Percentiles rank a stretch among this genome's conserved stretches.
phyloP scores from a whole-genome alignment of 176 grass and related monocot genomes.

The Alopecurus myosuroides region DNA sequence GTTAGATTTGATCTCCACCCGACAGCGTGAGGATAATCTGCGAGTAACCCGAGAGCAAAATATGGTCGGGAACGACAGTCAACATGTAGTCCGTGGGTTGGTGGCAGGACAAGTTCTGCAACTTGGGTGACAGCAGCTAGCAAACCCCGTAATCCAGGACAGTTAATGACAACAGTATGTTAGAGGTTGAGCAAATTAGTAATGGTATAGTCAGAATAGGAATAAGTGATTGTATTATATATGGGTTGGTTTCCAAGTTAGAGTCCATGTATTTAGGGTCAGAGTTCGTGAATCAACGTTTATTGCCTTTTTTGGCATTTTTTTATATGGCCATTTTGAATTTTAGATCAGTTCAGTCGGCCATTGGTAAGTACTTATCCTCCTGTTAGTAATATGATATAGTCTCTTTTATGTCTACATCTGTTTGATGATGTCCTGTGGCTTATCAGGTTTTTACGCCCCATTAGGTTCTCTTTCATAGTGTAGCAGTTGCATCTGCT shows the following conservation, averaged over 20 bases:
- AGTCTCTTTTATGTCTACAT: slow-evolving; percentile 2
- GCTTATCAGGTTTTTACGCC: neutral
- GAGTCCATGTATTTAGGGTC: neutral
- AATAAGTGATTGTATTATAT: neutral
- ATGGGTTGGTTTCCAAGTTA: neutral
- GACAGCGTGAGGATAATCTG: neutral
- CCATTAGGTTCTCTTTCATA: neutral
- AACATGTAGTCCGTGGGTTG: neutral
- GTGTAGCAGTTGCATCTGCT: neutral
- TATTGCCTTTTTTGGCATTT: neutral
- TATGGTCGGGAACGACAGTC: neutral
- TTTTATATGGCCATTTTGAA: neutral
- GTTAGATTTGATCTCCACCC: neutral
- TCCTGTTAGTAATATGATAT: slow-evolving; percentile 10
- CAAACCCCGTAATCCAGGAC: neutral
- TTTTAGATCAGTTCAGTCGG: neutral
- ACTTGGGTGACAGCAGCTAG: neutral
- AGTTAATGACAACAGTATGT: neutral
- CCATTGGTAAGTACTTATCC: neutral
- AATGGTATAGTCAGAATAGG: neutral
- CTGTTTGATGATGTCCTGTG: neutral
- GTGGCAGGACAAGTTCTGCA: neutral
- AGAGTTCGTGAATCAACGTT: neutral
- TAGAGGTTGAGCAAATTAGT: neutral
- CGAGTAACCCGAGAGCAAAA: neutral